Evolutionary conservation across 352 stramenopile genomes (phyloP), one percentile per base, ranked within the genome.

Genomic region (Elongisporangium senticosum): DNA sequence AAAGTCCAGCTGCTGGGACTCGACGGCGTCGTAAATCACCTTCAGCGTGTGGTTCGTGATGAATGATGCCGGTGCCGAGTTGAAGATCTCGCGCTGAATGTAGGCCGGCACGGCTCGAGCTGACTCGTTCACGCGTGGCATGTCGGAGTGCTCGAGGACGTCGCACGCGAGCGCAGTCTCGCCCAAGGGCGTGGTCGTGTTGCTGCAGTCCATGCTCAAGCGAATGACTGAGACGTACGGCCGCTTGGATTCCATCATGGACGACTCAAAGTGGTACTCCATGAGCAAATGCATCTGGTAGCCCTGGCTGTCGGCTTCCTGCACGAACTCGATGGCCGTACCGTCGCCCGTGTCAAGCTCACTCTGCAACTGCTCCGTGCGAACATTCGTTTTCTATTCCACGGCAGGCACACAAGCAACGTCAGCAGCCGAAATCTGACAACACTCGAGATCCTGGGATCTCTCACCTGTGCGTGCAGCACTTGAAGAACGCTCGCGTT

Each of bases 201-300:
- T 86, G 48, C 63, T 65, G 59, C 78, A 88, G 61, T 86, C 75
- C 75, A 86, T 83, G 2, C 66, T 77, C n/a, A 88, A 56, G 6
- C 65, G 67, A 40, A 86, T 55, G 20, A 79, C 69, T 1, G 77
- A 84, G 50, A 86, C 74, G 56, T 88, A 85, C 10, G 78, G 74
- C 0, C 78, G 63, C 53, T 78, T 79, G 19, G 58, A 37, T n/a
- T 76, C 65, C 28, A 79, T 61, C 78, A 88, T 88, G 3, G 65
- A 67, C 23, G 69, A 79, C 56, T 83, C 62, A 60, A 88, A 88
- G 39, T 71, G 59, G 52, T 88, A 88, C 61, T 78, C 73, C 50
- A 88, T 66, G 33, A 88, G 63, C 60, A 86, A 11, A 58, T 74
- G 76, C 22, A 86, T 66, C 11, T 71, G 58, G 37, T 76, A 79